Evolutionary conservation across 2,329 filamentous ascomycete genomes (phyloP).

Genomic region (Dothidotthia symphoricarpi): DNA sequence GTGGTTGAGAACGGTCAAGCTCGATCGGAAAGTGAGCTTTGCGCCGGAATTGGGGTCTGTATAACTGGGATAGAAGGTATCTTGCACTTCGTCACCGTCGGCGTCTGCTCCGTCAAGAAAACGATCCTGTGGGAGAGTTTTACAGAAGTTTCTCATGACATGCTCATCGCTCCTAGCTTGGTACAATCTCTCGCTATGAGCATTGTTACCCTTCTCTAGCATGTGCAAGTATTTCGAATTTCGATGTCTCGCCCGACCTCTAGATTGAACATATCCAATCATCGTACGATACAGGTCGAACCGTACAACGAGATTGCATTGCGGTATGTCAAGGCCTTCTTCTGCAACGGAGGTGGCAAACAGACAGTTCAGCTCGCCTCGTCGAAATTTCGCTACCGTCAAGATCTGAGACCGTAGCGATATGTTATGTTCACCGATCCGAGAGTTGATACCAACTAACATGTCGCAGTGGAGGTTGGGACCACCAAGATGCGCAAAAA

Average conservation of each 20-base stretch:
- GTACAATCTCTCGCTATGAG: slow-evolving; percentile 57
- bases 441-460: slow-evolving; percentile 61
- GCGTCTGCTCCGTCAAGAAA: slow-evolving; percentile 56
- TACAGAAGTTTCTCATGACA: slow-evolving; percentile 73
- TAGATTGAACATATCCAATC: slow-evolving; percentile 93
- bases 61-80: slow-evolving; percentile 52
- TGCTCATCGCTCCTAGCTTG: slow-evolving; percentile 60
- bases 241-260: slow-evolving; percentile 75
- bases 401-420: slow-evolving; percentile 73
- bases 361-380: slow-evolving; percentile 59
- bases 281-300: slow-evolving; percentile 88
- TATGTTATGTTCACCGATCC: slow-evolving; percentile 59
- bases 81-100: slow-evolving; percentile 58
- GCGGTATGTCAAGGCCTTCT: slow-evolving; percentile 65
- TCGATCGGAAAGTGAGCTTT: slow-evolving; percentile 73
- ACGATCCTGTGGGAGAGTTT: slow-evolving; percentile 70
- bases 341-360: slow-evolving; percentile 66
- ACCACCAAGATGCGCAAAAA: slow-evolving; percentile 62
- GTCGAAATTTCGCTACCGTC: slow-evolving; percentile 64
- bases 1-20: slow-evolving; percentile 67
- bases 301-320: slow-evolving; percentile 65
- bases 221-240: slow-evolving; percentile 83
- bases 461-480: slow-evolving; percentile 60
- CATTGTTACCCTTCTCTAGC: slow-evolving; percentile 67
- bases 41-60: slow-evolving; percentile 68